Evolutionary conservation across 345 rosid genomes (phyloP).

Genomic region (Laguncularia racemosa): DNA sequence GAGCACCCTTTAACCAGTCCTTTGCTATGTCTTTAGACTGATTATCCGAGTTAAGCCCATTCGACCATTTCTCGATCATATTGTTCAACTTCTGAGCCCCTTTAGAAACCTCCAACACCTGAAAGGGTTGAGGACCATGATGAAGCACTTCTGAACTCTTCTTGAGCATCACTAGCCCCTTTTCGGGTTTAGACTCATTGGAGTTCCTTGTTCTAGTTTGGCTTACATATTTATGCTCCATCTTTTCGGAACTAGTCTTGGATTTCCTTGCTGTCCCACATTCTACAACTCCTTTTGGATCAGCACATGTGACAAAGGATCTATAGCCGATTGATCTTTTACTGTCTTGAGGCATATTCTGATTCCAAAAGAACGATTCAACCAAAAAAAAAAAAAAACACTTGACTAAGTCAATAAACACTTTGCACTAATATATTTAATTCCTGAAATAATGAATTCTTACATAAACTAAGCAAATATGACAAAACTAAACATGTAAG

Average conservation of each 20-base stretch:
- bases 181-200: conserved; percentile 11
- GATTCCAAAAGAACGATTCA: conserved; percentile 6
- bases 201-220: conserved; percentile 19
- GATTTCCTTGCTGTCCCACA: conserved; percentile 64
- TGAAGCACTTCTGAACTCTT: conserved; percentile 15
- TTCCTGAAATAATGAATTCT: too few relatives aligned
- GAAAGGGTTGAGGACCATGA: conserved; percentile 40
- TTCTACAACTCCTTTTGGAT: conserved; percentile 81
- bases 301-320: conserved; percentile 81
- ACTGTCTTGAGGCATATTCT: conserved; percentile 66
- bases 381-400: conserved; percentile 18
- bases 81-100: conserved; percentile 79
- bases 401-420: neutral
- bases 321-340: conserved; percentile 57
- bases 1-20: conserved; percentile 74
- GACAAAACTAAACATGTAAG: neutral
- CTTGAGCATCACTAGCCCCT: conserved; percentile 24
- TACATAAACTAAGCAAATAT: neutral
- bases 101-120: conserved; percentile 66
- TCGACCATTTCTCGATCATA: conserved; percentile 59
- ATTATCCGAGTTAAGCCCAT: conserved; percentile 27
- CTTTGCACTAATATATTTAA: too few relatives aligned
- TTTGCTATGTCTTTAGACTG: conserved; percentile 55
- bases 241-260: conserved; percentile 29
- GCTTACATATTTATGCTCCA: conserved; percentile 28